Conservation (phyloP, 202 grass and related monocot genomes). For the Setaria viridis region DNA sequence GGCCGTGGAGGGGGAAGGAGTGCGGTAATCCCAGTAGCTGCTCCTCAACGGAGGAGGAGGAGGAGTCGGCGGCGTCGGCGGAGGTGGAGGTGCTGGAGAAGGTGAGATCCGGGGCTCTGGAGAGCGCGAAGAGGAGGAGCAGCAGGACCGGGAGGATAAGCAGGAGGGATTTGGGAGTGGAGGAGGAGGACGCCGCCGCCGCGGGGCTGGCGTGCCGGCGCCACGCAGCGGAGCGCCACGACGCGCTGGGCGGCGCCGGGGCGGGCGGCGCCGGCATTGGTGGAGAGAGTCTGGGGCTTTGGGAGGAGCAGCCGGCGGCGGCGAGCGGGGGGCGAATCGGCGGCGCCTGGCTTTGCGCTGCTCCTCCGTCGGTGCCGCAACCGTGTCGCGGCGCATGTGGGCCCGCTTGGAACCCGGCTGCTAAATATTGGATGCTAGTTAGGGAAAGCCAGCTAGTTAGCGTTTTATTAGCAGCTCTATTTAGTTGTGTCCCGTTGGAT, state of each 20-base stretch:
- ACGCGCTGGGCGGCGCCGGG: constrained; percentile 13
- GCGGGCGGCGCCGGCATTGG: constrained; percentile 44
- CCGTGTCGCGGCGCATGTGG: too few species aligned
- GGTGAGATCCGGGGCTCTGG: constrained; percentile 53
- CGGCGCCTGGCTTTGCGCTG: constrained; percentile 24
- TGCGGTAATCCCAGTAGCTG: neutral
- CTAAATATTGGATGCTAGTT: too few species aligned
- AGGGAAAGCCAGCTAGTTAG: too few species aligned
- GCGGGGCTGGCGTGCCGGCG: constrained; percentile 38
- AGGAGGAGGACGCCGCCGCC: constrained; percentile 22
- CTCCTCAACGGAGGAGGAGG: neutral
- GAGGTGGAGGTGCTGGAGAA: constrained; percentile 29
- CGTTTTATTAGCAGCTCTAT: too few species aligned
- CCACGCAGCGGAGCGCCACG: constrained; percentile 38
- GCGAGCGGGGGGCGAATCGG: neutral
- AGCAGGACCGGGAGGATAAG: constrained; percentile 50
- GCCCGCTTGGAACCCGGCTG: too few species aligned
- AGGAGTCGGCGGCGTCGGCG: neutral
- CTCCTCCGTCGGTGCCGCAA: neutral
- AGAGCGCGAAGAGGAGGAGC: constrained; percentile 63
- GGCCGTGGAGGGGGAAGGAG: constrained; percentile 27
- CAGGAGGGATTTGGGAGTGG: constrained; percentile 44
- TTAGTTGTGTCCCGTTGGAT: too few species aligned
- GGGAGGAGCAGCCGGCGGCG: neutral
- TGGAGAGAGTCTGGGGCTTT: neutral